Percentiles rank a stretch among this genome's conserved stretches.
phyloP scores from a whole-genome alignment of 2,329 filamentous ascomycete genomes.

The Alternaria ethzedia region DNA sequence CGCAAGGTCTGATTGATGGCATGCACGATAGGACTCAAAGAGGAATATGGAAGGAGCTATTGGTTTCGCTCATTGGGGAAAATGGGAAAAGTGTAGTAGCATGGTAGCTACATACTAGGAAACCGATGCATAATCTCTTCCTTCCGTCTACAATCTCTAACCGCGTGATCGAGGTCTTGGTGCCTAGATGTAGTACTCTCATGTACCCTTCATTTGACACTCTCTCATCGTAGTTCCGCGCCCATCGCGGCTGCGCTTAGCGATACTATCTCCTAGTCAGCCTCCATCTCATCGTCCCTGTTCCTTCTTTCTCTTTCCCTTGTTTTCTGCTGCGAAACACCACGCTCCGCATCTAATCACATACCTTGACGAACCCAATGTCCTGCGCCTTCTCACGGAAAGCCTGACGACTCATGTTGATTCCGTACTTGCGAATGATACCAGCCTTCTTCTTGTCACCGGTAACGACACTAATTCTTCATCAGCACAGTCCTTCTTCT shows the following conservation, averaged over 20 bases:
- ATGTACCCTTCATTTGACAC: background rate
- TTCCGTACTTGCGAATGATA: slow-evolving; percentile 99
- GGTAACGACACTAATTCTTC: slow-evolving; percentile 27
- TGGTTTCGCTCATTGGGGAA: background rate
- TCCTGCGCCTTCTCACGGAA: slow-evolving; percentile 70
- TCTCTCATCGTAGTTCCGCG: background rate
- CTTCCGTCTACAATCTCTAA: background rate
- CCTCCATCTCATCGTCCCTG: background rate
- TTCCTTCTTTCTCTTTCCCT: background rate
- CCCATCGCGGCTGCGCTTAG: background rate
- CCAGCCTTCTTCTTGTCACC: slow-evolving; percentile 64
- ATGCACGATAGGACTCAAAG: background rate
- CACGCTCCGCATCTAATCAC: background rate
- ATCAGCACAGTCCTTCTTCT: background rate
- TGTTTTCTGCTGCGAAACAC: background rate
- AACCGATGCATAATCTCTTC: background rate
- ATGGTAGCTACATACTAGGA: background rate
- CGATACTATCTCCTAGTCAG: background rate
- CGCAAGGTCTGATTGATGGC: background rate
- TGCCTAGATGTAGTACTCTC: background rate
- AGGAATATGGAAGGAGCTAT: background rate
- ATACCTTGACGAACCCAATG: slow-evolving; percentile 71
- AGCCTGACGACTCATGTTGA: slow-evolving; percentile 76
- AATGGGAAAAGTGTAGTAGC: background rate
- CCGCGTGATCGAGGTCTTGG: background rate